phyloP scores from a whole-genome alignment of 2,329 filamentous ascomycete genomes.

The Ceratocystis cubensis region DNA sequence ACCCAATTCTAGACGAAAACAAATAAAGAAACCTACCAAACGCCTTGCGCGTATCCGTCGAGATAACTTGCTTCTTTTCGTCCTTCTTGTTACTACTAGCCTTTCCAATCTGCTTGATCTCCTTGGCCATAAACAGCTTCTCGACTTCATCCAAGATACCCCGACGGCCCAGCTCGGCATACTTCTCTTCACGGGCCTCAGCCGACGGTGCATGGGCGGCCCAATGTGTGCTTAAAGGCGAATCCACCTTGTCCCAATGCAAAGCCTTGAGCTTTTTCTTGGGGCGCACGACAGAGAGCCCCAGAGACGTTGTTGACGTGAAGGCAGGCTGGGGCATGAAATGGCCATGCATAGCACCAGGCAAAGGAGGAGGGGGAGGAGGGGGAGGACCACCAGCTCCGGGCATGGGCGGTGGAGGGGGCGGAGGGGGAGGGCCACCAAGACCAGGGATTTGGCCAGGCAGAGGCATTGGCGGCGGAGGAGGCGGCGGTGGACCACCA shows the following conservation, averaged over 20 bases:
- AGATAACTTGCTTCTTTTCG: constrained; percentile 97
- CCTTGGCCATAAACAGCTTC: constrained; percentile 93
- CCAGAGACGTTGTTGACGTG: constrained; percentile 43
- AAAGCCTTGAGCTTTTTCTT: constrained; percentile 99
- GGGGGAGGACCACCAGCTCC: constrained; percentile 31
- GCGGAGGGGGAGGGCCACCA: constrained; percentile 26
- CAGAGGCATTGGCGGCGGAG: constrained; percentile 31
- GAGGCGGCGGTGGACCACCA: constrained; percentile 29
- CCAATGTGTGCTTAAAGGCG: constrained; percentile 85
- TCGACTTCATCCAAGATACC: constrained; percentile 96
- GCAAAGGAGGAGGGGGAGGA: constrained; percentile 51
- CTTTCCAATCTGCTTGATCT: constrained; percentile 75
- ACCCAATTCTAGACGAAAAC: neutral
- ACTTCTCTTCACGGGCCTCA: constrained; percentile 88
- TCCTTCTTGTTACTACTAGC: constrained; percentile 56
- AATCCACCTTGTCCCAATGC: constrained; percentile 98
- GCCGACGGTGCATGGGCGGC: constrained; percentile 73
- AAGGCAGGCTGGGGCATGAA: constrained; percentile 56
- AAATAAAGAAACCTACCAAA: constrained; percentile 46
- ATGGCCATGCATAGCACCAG: constrained; percentile 59
- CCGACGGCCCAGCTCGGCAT: constrained; percentile 81
- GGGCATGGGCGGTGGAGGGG: constrained; percentile 29
- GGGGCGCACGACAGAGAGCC: constrained; percentile 68
- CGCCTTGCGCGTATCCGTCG: constrained; percentile 73
- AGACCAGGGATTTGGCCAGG: constrained; percentile 21